Conservation (phyloP, 176 grass and related monocot genomes). For the Ensete ventricosum region DNA sequence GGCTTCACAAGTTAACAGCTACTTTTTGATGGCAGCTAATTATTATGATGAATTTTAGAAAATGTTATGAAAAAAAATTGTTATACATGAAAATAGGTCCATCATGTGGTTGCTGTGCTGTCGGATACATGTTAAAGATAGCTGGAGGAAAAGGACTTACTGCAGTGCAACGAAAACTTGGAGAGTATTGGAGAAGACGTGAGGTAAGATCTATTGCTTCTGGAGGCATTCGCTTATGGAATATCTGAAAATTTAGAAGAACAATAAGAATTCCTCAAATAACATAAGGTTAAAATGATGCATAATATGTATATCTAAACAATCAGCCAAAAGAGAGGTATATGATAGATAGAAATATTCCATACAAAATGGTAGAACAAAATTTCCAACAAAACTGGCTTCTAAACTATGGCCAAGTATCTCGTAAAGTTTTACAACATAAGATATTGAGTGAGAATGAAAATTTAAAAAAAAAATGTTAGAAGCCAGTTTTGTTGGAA, state of each 20-base stretch:
- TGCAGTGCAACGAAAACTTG: constrained; percentile 1
- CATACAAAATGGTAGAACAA: not conserved
- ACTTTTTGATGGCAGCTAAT: not conserved
- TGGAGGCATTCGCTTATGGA: constrained; percentile 2
- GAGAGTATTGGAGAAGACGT: constrained; percentile 3
- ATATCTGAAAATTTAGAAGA: not conserved
- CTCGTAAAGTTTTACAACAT: not conserved
- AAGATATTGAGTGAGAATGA: not conserved
- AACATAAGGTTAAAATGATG: not conserved
- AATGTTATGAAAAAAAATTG: not conserved
- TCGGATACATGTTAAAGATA: not conserved
- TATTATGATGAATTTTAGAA: not conserved
- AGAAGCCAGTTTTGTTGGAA: too few species aligned
- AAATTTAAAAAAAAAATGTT: not conserved
- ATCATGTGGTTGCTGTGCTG: not conserved
- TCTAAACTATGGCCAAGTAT: not conserved
- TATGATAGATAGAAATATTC: not conserved
- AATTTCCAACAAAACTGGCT: not conserved
- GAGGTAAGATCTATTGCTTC: constrained; percentile 3
- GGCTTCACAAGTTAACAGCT: not conserved
- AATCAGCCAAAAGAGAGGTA: not conserved
- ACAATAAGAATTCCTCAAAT: not conserved
- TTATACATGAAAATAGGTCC: not conserved
- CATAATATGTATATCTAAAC: not conserved
- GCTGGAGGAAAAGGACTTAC: not conserved